Base-by-base conservation (phyloP, 1,284 basidiomycete genomes). In the Entoloma clypeatum region DNA sequence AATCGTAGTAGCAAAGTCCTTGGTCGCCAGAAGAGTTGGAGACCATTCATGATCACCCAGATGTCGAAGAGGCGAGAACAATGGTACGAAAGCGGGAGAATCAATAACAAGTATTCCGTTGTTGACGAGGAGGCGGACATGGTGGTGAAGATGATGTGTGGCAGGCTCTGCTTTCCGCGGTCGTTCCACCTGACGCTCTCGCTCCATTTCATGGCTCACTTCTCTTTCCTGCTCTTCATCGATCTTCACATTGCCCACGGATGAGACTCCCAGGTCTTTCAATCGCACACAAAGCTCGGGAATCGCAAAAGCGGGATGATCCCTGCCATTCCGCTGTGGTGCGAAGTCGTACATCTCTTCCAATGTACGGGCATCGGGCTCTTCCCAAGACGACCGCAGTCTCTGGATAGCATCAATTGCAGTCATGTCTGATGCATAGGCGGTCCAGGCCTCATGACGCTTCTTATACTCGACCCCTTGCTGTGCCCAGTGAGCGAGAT, bases 171-270 rank as follows among this genome's bases (percentile, higher is more conserved):
- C 54, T 22, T 47, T 49, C 2, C 51, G 48, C 3, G 71, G 67
- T 1, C 60, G 51, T 41, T 73, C 56, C 1, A 65, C 47, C 32
- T 74, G 55, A 4, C 53, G 57, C 46, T 74, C 71, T 3, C 51
- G 55, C 44, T 74, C 70, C 1, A 61, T 51, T 49, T 76, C 74
- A 22, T 69, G 66, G 7, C 45, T 49, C 2, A 75, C 56, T 47
- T 77, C 74, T 9, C 71, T 58, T 38, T 77, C 74, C 44, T 76
- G 74, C 42, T 75, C 74, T 48, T 77, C 73, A 4, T 64, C 65
- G 42, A 71, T 49, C 11, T 43, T 38, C 1, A 45, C 29, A 19
- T 57, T 48, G 1, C 34, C 17, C 7, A 59, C 19, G 0, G 48
- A 36, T 4, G 16, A 31, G 3, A 60, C 36, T 0, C 65, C 63